phyloP scores from a whole-genome alignment of 2,329 filamentous ascomycete genomes.

The Fusarium sp. region DNA sequence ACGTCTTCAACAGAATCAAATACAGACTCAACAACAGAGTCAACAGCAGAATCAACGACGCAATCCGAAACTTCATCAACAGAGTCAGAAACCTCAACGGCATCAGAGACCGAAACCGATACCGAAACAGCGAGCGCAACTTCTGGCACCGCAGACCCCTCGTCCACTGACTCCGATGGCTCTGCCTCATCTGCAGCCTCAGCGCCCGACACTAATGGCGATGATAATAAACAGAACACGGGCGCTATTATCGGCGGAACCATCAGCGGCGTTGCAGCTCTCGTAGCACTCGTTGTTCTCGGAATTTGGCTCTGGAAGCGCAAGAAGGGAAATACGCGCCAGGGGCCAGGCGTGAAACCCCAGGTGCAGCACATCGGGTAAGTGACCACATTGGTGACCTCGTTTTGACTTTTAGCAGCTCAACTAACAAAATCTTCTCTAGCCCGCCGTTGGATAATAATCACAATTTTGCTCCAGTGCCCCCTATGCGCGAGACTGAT shows the following conservation, averaged over 20 bases:
- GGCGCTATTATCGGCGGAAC: conserved; percentile 68
- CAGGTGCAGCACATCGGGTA: conserved; percentile 60
- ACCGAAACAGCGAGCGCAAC: conserved; percentile 28
- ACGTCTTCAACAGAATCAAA: conserved; percentile 20
- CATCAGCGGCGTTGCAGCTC: conserved; percentile 64
- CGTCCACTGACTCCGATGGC: conserved; percentile 36
- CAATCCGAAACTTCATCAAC: conserved; percentile 27
- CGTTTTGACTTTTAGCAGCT: neutral
- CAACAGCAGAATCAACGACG: conserved; percentile 13
- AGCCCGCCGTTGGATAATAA: conserved; percentile 50
- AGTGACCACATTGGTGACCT: conserved; percentile 28
- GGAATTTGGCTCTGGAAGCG: conserved; percentile 61
- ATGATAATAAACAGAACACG: conserved; percentile 52
- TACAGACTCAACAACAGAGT: conserved; percentile 7
- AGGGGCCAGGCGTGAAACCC: conserved; percentile 57
- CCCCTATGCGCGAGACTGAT: conserved; percentile 47
- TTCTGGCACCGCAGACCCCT: conserved; percentile 41
- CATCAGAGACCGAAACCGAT: conserved; percentile 28
- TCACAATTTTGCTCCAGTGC: conserved; percentile 50
- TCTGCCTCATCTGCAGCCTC: conserved; percentile 42
- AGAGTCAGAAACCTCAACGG: conserved; percentile 24
- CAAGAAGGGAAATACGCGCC: conserved; percentile 58
- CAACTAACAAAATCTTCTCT: conserved; percentile 35
- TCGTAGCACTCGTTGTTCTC: conserved; percentile 59
- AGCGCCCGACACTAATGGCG: conserved; percentile 49